phyloP scores from a whole-genome alignment of 805 yeast genomes.

The Candida mattraensis region DNA sequence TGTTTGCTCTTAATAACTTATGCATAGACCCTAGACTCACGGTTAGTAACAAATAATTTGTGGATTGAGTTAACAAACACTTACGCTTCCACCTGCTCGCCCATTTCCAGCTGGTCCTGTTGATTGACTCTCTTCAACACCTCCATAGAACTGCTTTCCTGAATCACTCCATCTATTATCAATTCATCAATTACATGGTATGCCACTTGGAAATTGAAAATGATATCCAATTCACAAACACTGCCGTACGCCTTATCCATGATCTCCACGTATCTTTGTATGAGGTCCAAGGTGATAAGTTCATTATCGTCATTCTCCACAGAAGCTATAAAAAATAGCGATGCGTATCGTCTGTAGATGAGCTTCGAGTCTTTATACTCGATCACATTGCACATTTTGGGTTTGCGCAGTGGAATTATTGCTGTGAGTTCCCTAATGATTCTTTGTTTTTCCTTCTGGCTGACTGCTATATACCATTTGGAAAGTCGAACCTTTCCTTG shows the following conservation, averaged over 20 bases:
- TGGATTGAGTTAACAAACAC: slow-evolving; percentile 4
- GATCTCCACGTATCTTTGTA: slow-evolving; percentile 92
- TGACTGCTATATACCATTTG: slow-evolving; percentile 86
- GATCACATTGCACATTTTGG: slow-evolving; percentile 93
- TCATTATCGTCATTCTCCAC: slow-evolving; percentile 85
- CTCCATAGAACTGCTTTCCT: slow-evolving; percentile 80
- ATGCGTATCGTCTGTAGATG: slow-evolving; percentile 90
- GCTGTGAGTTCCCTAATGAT: slow-evolving; percentile 85
- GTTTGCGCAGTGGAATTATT: slow-evolving; percentile 76
- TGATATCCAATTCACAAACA: slow-evolving; percentile 95
- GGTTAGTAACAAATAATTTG: slow-evolving; percentile 5
- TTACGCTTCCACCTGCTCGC: slow-evolving; percentile 24
- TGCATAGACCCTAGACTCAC: slow-evolving; percentile 7
- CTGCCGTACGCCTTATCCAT: slow-evolving; percentile 96
- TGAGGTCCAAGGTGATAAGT: slow-evolving; percentile 75
- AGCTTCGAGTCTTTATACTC: slow-evolving; percentile 85
- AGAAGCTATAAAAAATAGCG: slow-evolving; percentile 86
- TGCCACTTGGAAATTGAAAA: slow-evolving; percentile 92
- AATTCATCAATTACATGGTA: slow-evolving; percentile 90
- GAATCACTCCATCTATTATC: slow-evolving; percentile 81
- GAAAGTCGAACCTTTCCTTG: slow-evolving; percentile 94
- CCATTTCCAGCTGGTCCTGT: slow-evolving; percentile 78
- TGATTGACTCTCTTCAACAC: slow-evolving; percentile 74
- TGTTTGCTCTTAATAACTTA: too few relatives aligned
- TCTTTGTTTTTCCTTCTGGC: slow-evolving; percentile 83